These are phyloP conservation scores for Tieghemostelium lacteum DNA, from an alignment of 78 protist species.

Conservation along the genomic window DNA sequence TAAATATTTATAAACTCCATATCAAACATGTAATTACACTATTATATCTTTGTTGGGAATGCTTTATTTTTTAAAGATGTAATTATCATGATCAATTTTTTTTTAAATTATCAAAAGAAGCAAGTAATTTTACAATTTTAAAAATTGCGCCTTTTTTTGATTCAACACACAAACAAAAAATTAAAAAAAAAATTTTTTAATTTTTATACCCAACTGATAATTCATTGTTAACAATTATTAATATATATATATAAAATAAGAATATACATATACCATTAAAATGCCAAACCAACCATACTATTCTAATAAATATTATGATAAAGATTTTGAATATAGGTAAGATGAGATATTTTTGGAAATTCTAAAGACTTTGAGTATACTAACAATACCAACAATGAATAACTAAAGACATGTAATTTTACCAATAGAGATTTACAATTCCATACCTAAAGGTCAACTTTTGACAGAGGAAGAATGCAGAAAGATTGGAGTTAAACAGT, in stretches of 20 bases:
- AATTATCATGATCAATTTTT: too few relatives aligned
- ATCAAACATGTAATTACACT: too few relatives aligned
- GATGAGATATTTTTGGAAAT: background rate
- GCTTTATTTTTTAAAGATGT: too few relatives aligned
- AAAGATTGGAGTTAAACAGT: constrained; percentile 91
- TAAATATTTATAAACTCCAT: too few relatives aligned
- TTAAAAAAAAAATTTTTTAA: too few relatives aligned
- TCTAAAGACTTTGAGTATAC: background rate
- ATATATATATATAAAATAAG: too few relatives aligned
- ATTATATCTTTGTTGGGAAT: too few relatives aligned
- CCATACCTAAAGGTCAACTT: constrained; percentile 79
- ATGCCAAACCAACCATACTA: constrained; percentile 66
- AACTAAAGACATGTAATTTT: constrained; percentile 88
- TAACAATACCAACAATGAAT: background rate
- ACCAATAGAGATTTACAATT: constrained; percentile 85
- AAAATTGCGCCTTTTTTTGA: background rate
- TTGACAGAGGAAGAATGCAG: constrained; percentile 94
- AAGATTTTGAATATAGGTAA: constrained; percentile 85
- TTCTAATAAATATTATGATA: constrained; percentile 84
- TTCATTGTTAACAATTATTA: too few relatives aligned
- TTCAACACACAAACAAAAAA: too few relatives aligned
- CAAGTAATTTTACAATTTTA: too few relatives aligned
- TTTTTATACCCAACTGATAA: too few relatives aligned
- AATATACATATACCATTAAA: background rate
- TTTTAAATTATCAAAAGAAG: too few relatives aligned